These are phyloP conservation scores for Yamadazyma takamatsuzukensis DNA, from an alignment of 805 yeast species.

Conservation along the genomic window DNA sequence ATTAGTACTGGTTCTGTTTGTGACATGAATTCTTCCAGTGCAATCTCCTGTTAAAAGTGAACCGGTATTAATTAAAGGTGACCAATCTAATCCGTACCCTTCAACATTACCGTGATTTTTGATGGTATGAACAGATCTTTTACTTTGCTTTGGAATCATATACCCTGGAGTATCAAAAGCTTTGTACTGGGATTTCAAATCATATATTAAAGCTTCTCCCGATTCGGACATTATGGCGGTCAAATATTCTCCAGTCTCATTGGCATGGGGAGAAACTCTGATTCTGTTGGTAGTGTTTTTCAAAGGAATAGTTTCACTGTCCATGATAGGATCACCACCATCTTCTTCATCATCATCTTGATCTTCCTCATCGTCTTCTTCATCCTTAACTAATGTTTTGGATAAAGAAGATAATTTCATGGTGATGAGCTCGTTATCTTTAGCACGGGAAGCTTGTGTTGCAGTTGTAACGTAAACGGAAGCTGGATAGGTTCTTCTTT, in stretches of 20 bases:
- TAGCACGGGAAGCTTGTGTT: slow-evolving; percentile 83
- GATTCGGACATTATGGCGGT: slow-evolving; percentile 86
- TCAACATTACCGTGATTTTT: slow-evolving; percentile 90
- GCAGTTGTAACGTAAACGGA: slow-evolving; percentile 84
- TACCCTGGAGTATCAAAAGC: slow-evolving; percentile 89
- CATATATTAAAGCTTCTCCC: slow-evolving; percentile 87
- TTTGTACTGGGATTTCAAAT: slow-evolving; percentile 70
- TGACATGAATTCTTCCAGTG: slow-evolving; percentile 75
- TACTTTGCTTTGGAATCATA: slow-evolving; percentile 69
- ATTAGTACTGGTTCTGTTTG: slow-evolving; percentile 68
- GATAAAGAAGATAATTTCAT: slow-evolving; percentile 78
- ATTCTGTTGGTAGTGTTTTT: slow-evolving; percentile 85
- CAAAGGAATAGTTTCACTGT: slow-evolving; percentile 74
- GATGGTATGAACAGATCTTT: slow-evolving; percentile 79
- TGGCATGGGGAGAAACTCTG: slow-evolving; percentile 76
- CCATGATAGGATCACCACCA: slow-evolving; percentile 81
- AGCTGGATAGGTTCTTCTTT: slow-evolving; percentile 88
- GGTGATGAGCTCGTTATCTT: slow-evolving; percentile 84
- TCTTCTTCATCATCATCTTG: slow-evolving; percentile 67
- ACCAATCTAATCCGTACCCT: slow-evolving; percentile 97
- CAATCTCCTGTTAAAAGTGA: slow-evolving; percentile 85
- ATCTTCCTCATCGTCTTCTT: slow-evolving; percentile 70
- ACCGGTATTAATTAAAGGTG: slow-evolving; percentile 78
- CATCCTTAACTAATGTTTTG: slow-evolving; percentile 84
- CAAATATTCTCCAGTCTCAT: slow-evolving; percentile 70